Evolutionary conservation across 495 filamentous ascomycete species (phyloP).

Genomic region (Podospora australis): DNA sequence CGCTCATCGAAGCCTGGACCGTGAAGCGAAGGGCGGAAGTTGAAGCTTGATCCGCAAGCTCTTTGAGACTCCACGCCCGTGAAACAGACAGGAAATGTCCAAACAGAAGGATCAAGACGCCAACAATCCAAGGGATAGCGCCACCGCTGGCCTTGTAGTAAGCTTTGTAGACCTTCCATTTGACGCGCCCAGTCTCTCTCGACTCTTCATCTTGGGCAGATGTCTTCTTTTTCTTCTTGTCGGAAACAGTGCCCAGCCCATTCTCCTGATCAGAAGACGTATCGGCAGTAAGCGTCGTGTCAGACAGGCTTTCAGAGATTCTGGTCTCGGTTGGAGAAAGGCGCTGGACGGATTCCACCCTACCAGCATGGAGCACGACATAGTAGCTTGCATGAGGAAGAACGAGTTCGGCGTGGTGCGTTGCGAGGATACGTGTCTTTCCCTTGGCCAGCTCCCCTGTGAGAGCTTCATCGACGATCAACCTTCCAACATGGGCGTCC

Average conservation of each 20-base stretch:
- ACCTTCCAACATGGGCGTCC: slow-evolving; percentile 45
- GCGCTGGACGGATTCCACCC: slow-evolving; percentile 44
- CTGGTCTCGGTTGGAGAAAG: slow-evolving; percentile 29
- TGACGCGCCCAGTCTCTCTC: slow-evolving; percentile 52
- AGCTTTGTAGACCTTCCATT: slow-evolving; percentile 46
- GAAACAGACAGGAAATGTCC: slow-evolving; percentile 36
- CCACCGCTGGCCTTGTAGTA: slow-evolving; percentile 57
- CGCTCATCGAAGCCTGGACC: neutral
- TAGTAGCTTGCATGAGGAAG: slow-evolving; percentile 53
- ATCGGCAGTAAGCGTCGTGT: neutral
- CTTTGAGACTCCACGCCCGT: slow-evolving; percentile 28
- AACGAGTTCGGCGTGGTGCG: slow-evolving; percentile 50
- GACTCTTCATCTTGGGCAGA: neutral
- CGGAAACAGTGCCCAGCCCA: slow-evolving; percentile 29
- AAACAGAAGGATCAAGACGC: slow-evolving; percentile 36
- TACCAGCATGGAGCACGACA: slow-evolving; percentile 55
- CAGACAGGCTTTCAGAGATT: slow-evolving; percentile 9
- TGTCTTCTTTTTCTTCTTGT: slow-evolving; percentile 47
- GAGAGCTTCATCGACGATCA: slow-evolving; percentile 45
- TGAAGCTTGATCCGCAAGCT: slow-evolving; percentile 22
- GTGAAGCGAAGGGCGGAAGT: slow-evolving; percentile 8
- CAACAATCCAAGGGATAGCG: slow-evolving; percentile 43
- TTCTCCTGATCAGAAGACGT: neutral
- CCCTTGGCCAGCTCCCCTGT: slow-evolving; percentile 39
- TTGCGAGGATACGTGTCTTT: slow-evolving; percentile 47